A percentile compares a stretch with the other conserved stretches of the same genome.
phyloP scores from a whole-genome alignment of 1,284 basidiomycete genomes.

The Meira miltonrushii region DNA sequence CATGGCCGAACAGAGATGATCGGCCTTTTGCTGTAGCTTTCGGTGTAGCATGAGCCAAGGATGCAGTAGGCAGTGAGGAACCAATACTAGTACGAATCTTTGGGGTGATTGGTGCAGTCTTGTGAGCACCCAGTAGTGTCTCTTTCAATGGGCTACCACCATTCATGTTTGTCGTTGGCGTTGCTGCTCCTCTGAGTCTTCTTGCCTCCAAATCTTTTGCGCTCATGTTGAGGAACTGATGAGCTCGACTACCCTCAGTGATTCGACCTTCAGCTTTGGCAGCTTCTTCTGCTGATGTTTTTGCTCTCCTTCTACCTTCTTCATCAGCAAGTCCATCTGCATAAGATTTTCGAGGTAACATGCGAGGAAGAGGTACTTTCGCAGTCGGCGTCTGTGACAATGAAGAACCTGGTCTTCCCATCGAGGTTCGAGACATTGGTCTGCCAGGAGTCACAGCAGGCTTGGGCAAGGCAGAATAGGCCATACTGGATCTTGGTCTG shows the following conservation, averaged over 20 bases:
- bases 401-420: slow-evolving; percentile 30
- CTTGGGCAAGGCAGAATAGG: slow-evolving; percentile 19
- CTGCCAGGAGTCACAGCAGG: slow-evolving; percentile 25
- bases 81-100: background rate
- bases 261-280: slow-evolving; percentile 57
- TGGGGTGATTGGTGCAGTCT: slow-evolving; percentile 4
- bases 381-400: slow-evolving; percentile 53
- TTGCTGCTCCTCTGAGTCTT: slow-evolving; percentile 41
- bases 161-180: slow-evolving; percentile 32
- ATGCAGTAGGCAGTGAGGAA: slow-evolving; percentile 6
- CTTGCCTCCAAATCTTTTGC: slow-evolving; percentile 56
- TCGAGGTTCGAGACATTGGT: slow-evolving; percentile 6
- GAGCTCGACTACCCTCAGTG: slow-evolving; percentile 74
- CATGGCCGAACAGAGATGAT: slow-evolving; percentile 24
- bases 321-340: slow-evolving; percentile 23
- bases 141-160: slow-evolving; percentile 27
- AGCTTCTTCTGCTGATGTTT: slow-evolving; percentile 31
- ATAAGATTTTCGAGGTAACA: slow-evolving; percentile 29
- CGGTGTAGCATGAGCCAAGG: slow-evolving; percentile 23
- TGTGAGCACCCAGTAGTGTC: slow-evolving; percentile 34
- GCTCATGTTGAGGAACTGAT: slow-evolving; percentile 62
- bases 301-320: slow-evolving; percentile 17
- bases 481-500: slow-evolving; percentile 22
- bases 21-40: slow-evolving; percentile 31
- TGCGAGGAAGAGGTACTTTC: slow-evolving; percentile 22